Percentiles rank a stretch among this genome's conserved stretches.
phyloP scores from a whole-genome alignment of 352 stramenopile genomes.

The Pythium coloratum region DNA sequence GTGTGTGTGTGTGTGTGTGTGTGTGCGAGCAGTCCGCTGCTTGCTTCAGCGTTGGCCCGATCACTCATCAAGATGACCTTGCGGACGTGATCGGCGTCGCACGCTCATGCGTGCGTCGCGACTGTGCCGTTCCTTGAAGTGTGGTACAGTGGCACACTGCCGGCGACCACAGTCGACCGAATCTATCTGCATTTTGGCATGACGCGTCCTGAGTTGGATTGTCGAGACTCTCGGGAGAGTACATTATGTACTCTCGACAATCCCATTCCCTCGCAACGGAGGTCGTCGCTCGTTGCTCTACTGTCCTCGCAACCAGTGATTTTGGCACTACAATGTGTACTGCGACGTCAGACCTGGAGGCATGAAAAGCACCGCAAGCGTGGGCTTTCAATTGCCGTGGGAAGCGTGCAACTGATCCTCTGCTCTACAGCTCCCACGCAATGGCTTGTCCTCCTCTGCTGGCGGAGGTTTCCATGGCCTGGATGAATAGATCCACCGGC shows the following conservation, averaged over 20 bases:
- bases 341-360: background rate
- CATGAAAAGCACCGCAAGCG: too few relatives aligned
- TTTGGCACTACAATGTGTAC: background rate
- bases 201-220: background rate
- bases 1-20: too few relatives aligned
- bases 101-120: background rate
- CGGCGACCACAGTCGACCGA: background rate
- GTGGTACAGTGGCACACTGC: background rate
- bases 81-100: conserved; percentile 1
- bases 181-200: background rate
- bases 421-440: too few relatives aligned
- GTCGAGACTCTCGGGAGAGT: too few relatives aligned
- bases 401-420: too few relatives aligned
- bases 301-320: too few relatives aligned
- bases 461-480: too few relatives aligned
- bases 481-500: too few relatives aligned
- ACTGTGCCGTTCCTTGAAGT: background rate
- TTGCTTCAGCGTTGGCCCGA: background rate
- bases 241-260: background rate
- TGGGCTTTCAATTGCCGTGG: too few relatives aligned
- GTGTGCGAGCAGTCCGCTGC: too few relatives aligned
- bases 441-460: too few relatives aligned
- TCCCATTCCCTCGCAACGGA: background rate
- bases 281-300: too few relatives aligned
- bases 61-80: conserved; percentile 2